A percentile compares a stretch with the other conserved stretches of the same genome.
Conservation (phyloP, 225 moss, liverwort and hornwort species). For the Sphagnum tenellum region DNA sequence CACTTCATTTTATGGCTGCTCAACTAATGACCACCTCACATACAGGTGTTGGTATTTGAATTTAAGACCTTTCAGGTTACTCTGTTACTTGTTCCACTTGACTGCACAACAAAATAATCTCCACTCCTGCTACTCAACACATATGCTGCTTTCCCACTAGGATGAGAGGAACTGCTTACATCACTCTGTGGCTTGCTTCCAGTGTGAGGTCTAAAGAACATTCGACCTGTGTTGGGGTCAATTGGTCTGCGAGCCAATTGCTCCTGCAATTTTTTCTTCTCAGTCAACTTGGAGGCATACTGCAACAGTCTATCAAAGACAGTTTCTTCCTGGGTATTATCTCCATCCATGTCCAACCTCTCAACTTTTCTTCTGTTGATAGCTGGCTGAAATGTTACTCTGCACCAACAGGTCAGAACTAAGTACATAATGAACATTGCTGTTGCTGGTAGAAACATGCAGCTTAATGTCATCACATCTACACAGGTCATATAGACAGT, state of each 20-base stretch:
- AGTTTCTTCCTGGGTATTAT: conserved; percentile 21
- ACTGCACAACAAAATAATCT: neutral
- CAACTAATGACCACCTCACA: neutral
- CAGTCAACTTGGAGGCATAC: conserved; percentile 35
- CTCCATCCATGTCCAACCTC: conserved; percentile 19
- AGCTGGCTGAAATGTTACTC: conserved; percentile 73
- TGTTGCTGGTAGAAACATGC: neutral
- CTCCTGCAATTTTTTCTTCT: conserved; percentile 52
- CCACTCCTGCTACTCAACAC: neutral
- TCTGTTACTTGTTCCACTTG: neutral
- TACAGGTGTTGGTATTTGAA: neutral
- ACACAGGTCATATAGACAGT: no score
- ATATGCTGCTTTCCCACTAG: neutral
- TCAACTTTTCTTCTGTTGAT: conserved; percentile 47
- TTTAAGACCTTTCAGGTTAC: neutral
- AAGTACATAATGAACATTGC: no score
- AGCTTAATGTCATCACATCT: no score
- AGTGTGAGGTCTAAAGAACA: conserved; percentile 60
- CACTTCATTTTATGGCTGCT: no score
- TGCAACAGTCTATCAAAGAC: conserved; percentile 74
- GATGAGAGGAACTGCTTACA: conserved; percentile 26
- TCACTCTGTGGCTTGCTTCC: conserved; percentile 52
- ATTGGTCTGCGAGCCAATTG: conserved; percentile 17
- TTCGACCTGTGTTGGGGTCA: conserved; percentile 56
- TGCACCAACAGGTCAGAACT: conserved; percentile 17